A percentile compares a stretch with the other conserved stretches of the same genome.
phyloP scores from a whole-genome alignment of 2,329 filamentous ascomycete genomes.

The Xylariaceae sp. region DNA sequence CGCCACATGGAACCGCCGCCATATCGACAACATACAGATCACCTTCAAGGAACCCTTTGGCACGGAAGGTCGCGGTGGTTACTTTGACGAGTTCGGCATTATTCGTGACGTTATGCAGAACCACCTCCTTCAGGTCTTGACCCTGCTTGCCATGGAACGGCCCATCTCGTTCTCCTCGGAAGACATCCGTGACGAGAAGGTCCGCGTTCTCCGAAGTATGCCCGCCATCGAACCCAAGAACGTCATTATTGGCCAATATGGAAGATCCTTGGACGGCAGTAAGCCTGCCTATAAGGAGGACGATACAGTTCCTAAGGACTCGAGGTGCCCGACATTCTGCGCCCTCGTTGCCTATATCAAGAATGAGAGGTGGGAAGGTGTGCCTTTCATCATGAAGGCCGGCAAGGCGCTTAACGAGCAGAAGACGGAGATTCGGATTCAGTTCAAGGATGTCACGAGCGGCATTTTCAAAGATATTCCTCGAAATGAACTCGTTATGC shows the following conservation, averaged over 20 bases:
- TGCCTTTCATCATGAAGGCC: constrained; percentile 98
- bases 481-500: constrained; percentile 97
- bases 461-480: constrained; percentile 99
- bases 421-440: constrained; percentile 98
- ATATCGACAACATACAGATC: constrained; percentile 99
- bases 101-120: constrained; percentile 99
- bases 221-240: constrained; percentile 97
- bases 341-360: constrained; percentile 97
- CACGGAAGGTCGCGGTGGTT: constrained; percentile 93
- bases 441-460: constrained; percentile 98
- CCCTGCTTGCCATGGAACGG: constrained; percentile 94
- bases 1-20: constrained; percentile 97
- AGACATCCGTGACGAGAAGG: constrained; percentile 98
- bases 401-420: constrained; percentile 99
- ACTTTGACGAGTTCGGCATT: constrained; percentile 99
- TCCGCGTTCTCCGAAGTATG: constrained; percentile 89
- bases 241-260: constrained; percentile 98
- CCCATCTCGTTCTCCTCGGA: constrained; percentile 97
- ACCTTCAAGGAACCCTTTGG: constrained; percentile 99
- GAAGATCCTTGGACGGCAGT: constrained; percentile 88
- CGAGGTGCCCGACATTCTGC: constrained; percentile 95
- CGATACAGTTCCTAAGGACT: constrained; percentile 95
- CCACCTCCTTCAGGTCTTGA: constrained; percentile 93
- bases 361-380: constrained; percentile 98
- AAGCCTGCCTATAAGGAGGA: constrained; percentile 99